phyloP scores from a whole-genome alignment of 805 yeast species.

The Wickerhamia fluorescens region DNA sequence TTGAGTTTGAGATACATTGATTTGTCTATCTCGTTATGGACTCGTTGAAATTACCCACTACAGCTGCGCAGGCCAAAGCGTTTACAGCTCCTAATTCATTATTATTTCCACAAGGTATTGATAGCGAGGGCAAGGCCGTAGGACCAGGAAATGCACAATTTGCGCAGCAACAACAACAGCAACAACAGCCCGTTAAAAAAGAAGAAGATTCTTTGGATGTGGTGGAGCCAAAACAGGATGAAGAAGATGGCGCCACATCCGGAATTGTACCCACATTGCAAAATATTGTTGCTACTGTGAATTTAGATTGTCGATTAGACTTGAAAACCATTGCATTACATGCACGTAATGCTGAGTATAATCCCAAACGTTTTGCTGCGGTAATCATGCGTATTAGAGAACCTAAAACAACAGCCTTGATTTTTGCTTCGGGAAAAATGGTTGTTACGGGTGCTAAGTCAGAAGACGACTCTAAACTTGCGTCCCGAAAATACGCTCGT shows the following conservation, averaged over 20 bases:
- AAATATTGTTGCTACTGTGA: conserved; percentile 96
- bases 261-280: conserved; percentile 95
- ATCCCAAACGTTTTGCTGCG: conserved; percentile 98
- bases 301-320: conserved; percentile 91
- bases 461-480: conserved; percentile 97
- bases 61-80: conserved; percentile 69
- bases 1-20: conserved; percentile 32
- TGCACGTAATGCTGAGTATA: conserved; percentile 98
- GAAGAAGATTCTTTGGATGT: conserved; percentile 13
- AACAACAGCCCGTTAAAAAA: conserved; percentile 7
- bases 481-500: conserved; percentile 95
- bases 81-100: conserved; percentile 63
- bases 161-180: conserved; percentile 6
- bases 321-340: conserved; percentile 95
- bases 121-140: conserved; percentile 10
- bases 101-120: conserved; percentile 52
- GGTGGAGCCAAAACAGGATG: conserved; percentile 35
- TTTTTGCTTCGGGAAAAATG: conserved; percentile 98
- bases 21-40: conserved; percentile 49
- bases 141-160: conserved; percentile 9
- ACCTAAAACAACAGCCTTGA: conserved; percentile 96
- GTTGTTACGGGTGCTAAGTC: conserved; percentile 99
- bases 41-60: conserved; percentile 66
- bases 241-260: conserved; percentile 71
- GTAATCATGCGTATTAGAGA: conserved; percentile 99